Conservation (phyloP, 139 green algal species). For the Asterochloris sp. region DNA sequence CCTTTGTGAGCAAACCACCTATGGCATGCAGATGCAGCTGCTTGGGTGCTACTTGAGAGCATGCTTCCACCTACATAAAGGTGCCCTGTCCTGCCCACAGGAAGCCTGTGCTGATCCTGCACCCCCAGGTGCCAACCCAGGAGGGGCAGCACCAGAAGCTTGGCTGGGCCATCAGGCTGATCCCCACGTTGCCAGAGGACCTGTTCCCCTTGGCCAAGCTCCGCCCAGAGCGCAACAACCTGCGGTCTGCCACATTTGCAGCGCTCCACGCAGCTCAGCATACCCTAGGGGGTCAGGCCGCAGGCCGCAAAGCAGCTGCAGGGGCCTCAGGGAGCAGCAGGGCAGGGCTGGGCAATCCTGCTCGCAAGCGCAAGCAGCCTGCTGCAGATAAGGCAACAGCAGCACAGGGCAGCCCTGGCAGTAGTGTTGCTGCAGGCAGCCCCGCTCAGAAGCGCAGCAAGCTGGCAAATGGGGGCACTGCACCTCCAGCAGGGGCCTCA, state of each 20-base stretch:
- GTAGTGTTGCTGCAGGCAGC: background rate
- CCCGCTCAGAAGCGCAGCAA: no score
- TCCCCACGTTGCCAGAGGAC: conserved; percentile 11
- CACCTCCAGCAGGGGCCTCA: background rate
- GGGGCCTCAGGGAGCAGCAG: background rate
- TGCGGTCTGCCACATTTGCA: conserved; percentile 20
- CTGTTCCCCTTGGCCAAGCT: conserved; percentile 55
- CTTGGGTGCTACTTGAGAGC: no score
- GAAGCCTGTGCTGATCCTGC: conserved; percentile 49
- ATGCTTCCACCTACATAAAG: no score
- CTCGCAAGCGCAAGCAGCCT: background rate
- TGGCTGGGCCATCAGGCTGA: conserved; percentile 7
- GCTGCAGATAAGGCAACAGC: background rate
- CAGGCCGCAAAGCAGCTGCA: background rate
- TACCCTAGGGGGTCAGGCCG: background rate
- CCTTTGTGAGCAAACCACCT: no score
- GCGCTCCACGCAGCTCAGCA: background rate
- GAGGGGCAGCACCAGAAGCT: background rate
- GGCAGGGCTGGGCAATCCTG: no score
- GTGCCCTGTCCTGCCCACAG: background rate
- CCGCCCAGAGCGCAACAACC: conserved; percentile 45
- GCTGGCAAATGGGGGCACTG: background rate
- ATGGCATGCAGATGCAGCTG: no score
- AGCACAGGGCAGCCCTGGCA: background rate
- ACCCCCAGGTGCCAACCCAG: conserved; percentile 27